Conservation (phyloP, 257 asterid genomes). For the Fraxinus anomala region DNA sequence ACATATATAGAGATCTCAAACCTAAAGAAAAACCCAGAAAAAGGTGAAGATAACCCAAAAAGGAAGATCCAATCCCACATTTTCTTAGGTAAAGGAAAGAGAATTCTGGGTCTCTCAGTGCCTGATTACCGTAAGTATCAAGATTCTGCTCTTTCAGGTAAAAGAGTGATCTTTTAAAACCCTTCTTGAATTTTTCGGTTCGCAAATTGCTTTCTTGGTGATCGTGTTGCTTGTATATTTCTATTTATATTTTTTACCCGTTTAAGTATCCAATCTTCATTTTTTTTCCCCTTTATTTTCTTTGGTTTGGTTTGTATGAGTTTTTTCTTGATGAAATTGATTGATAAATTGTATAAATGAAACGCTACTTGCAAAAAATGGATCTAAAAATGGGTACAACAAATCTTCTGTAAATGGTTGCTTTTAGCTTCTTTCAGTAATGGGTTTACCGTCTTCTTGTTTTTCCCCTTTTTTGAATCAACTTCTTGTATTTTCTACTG, state of each 20-base stretch:
- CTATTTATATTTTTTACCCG: background rate
- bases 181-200: no score
- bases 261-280: background rate
- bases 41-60: no score
- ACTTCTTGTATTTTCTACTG: background rate
- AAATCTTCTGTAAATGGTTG: slow-evolving; percentile 10
- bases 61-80: no score
- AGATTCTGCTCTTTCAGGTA: slow-evolving; percentile 35
- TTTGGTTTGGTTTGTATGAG: no score
- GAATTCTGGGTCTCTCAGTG: slow-evolving; percentile 24
- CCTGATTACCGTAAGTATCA: background rate
- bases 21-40: no score
- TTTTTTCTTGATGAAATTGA: slow-evolving; percentile 19
- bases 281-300: no score
- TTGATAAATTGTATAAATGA: slow-evolving; percentile 13
- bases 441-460: background rate
- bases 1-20: no score
- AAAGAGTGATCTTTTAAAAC: slow-evolving; percentile 13
- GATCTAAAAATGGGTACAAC: slow-evolving; percentile 24
- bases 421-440: background rate
- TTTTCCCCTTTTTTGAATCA: no score
- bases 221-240: background rate
- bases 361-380: slow-evolving; percentile 17
- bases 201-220: no score
- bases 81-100: background rate